Percentiles rank a stretch among this genome's conserved stretches.
phyloP scores from a whole-genome alignment of 306 rosid genomes.

The Medicago ruthenica region DNA sequence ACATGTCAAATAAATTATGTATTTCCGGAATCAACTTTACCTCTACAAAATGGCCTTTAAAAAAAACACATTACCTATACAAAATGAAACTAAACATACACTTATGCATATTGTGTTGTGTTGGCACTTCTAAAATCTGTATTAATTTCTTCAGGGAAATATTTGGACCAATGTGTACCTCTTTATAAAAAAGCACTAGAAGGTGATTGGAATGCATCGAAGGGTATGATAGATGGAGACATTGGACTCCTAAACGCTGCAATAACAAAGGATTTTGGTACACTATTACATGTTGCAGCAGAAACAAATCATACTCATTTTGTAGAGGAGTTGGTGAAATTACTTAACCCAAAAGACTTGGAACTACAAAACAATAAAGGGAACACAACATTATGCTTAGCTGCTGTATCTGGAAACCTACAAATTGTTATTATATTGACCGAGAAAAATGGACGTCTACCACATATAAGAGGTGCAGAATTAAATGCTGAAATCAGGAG shows the following conservation, averaged over 20 bases:
- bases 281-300: constrained; percentile 49
- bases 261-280: constrained; percentile 37
- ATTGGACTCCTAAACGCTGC: constrained; percentile 10
- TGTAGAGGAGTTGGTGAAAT: constrained; percentile 42
- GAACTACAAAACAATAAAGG: constrained; percentile 36
- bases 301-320: constrained; percentile 45
- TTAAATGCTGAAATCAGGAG: no score
- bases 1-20: no score
- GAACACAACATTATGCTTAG: constrained; percentile 43
- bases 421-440: constrained; percentile 33
- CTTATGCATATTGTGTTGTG: no score
- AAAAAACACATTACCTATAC: no score
- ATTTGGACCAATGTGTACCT: constrained; percentile 43
- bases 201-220: constrained; percentile 49
- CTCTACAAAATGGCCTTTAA: no score
- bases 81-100: no score
- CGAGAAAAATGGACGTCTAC: not conserved
- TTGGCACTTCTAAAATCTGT: not conserved
- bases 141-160: constrained; percentile 24
- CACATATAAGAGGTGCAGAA: constrained; percentile 39
- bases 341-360: constrained; percentile 20
- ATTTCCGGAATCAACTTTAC: no score
- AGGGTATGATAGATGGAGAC: constrained; percentile 36
- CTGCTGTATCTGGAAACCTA: constrained; percentile 45
- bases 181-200: constrained; percentile 42